Percentiles rank a stretch among this genome's conserved stretches.
Conservation (phyloP, 2,329 filamentous ascomycete genomes). For the Myriosclerotinia duriaeana region DNA sequence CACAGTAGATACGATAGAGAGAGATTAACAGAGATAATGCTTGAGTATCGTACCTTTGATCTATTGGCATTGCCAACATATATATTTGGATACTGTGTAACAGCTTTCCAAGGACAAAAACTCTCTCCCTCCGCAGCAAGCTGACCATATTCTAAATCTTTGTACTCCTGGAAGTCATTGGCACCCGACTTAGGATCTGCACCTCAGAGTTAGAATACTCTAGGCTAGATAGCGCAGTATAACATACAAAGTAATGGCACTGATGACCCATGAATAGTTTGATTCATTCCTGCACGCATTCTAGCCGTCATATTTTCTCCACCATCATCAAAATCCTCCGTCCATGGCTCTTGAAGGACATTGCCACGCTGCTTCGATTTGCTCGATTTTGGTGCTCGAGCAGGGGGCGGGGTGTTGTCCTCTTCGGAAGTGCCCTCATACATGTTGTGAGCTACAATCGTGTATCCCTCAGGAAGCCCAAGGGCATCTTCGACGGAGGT, state of each 20-base stretch:
- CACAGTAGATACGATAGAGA: background rate
- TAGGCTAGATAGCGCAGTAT: too few relatives aligned
- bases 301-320: constrained; percentile 8
- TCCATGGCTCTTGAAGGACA: background rate
- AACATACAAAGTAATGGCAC: constrained; percentile 13
- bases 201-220: background rate
- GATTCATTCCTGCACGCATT: constrained; percentile 10
- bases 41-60: constrained; percentile 12
- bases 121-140: constrained; percentile 34
- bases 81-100: constrained; percentile 58
- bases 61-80: constrained; percentile 57
- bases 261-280: background rate
- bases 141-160: constrained; percentile 35
- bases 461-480: constrained; percentile 13
- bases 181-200: constrained; percentile 16
- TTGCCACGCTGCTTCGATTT: background rate
- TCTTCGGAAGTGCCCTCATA: constrained; percentile 16
- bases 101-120: constrained; percentile 54
- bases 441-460: constrained; percentile 8
- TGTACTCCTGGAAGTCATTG: constrained; percentile 24
- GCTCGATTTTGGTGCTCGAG: background rate
- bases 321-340: background rate
- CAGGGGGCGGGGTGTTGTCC: background rate
- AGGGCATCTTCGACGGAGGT: background rate
- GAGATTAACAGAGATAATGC: background rate